Evolutionary conservation across 805 yeast genomes (phyloP), one percentile per base, ranked within the genome.

Genomic region (Nakazawaea anatomiae): DNA sequence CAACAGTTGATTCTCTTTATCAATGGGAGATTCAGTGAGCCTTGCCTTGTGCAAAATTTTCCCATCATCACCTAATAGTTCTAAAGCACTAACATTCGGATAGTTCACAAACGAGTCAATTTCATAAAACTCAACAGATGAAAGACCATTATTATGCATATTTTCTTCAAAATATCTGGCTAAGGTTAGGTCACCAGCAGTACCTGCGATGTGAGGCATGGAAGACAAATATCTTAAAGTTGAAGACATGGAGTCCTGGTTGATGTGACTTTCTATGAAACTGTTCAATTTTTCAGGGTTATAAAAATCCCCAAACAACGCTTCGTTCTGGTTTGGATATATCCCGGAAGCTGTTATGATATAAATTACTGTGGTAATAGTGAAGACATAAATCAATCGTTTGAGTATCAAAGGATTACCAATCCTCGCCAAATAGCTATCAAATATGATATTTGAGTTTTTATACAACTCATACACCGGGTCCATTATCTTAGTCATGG

Each of bases 371-470:
- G 69, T 52, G n/a, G 89, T 79, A 57, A 89, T 78, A 45, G 84
- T 61, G 2, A 83, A 59, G 9, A 92, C 87, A 59, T 89, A 89
- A 3, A 87, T 65, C 39, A 91, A 71, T 41, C 98, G 72, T 57
- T 87, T 85, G 30, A 91, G 81, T 30, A 92, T 85, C 45, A 89
- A 67, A 4, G 97, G 97, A 61, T 91, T 89, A 4, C 97, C 96
- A n/a, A 87, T 57, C 53, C 78, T 77, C 18, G 82, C 72, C 10
- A 92, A 66, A 30, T 73, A 65, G 32, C 70, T 66, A 58, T 91
- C 96, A 48, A 80, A 68, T 48, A 75, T 73, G 39, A 69, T 66
- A 49, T 65, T 65, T 43, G 74, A 55, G 51, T 64, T 72, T 44
- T 65, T 62, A 55, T 73, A 74, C 3, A 75, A 71, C 59, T 78